Percentiles rank a stretch among this genome's conserved stretches.
These are phyloP conservation scores for Daldinia bambusicola DNA, from an alignment of 495 filamentous ascomycete genomes.

Conservation along the genomic window DNA sequence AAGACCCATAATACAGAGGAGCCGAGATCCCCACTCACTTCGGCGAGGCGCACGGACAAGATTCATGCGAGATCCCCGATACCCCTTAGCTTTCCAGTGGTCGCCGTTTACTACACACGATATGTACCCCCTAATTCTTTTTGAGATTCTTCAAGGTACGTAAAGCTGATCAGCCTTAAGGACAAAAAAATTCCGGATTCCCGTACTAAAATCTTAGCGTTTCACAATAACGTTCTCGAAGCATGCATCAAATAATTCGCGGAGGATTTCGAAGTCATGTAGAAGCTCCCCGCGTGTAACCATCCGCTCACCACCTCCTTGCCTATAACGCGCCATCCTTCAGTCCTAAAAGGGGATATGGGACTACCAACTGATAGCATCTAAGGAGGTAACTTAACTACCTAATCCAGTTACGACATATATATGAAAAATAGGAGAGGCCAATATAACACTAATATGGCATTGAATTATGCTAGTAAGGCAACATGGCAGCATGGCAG, in stretches of 20 bases:
- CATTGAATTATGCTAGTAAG: constrained; percentile 10
- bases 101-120: constrained; percentile 25
- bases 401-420: constrained; percentile 18
- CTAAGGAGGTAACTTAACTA: neutral
- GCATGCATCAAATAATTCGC: constrained; percentile 31
- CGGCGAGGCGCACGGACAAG: constrained; percentile 41
- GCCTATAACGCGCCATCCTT: constrained; percentile 23
- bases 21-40: constrained; percentile 33
- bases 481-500: too few relatives aligned
- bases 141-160: neutral
- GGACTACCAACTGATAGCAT: constrained; percentile 14
- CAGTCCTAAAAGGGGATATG: constrained; percentile 22
- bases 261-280: constrained; percentile 36
- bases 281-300: constrained; percentile 36
- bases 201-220: constrained; percentile 18
- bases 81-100: constrained; percentile 15
- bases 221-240: constrained; percentile 42
- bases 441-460: constrained; percentile 26
- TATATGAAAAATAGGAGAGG: neutral
- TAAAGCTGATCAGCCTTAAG: constrained; percentile 23
- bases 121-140: neutral
- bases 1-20: constrained; percentile 31
- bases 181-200: constrained; percentile 5
- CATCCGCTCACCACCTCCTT: constrained; percentile 12
- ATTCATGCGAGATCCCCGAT: constrained; percentile 43